These are phyloP conservation scores for Mucor lusitanicus DNA, from an alignment of 371 early-diverging fungal genomes.

Conservation along the genomic window DNA sequence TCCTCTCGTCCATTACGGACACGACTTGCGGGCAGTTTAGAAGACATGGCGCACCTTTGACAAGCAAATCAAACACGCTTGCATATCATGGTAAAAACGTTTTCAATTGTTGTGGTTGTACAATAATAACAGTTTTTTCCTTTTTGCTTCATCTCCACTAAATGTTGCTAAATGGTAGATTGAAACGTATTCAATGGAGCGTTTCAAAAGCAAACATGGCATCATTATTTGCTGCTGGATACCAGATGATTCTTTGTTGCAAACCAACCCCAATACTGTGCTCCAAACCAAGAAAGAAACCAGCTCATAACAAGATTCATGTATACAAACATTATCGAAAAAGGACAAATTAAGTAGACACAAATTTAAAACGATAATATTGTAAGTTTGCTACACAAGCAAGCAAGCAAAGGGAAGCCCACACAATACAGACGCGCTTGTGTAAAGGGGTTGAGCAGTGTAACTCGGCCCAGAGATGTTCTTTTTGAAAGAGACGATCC, in stretches of 20 bases:
- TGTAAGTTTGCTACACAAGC: not conserved
- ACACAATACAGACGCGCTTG: not conserved
- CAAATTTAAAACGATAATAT: not conserved
- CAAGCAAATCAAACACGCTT: conserved; percentile 3
- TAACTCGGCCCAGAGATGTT: not conserved
- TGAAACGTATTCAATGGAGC: not conserved
- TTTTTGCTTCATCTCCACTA: not conserved
- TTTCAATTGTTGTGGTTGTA: not conserved
- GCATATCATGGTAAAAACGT: not conserved
- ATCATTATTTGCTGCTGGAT: not conserved
- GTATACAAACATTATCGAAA: not conserved
- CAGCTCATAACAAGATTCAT: not conserved
- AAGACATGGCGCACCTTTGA: not conserved
- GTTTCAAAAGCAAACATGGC: not conserved
- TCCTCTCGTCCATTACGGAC: not conserved
- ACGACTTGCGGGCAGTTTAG: not conserved
- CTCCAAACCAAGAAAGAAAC: not conserved
- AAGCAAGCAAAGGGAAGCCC: not conserved
- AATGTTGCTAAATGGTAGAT: not conserved
- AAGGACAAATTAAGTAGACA: conserved; percentile 1
- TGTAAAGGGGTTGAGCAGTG: not conserved
- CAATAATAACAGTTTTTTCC: not conserved
- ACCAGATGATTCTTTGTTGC: not conserved
- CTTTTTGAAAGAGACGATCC: not conserved
- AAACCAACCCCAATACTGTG: not conserved